Evolutionary conservation across 768 basidiomycete species (phyloP), one percentile per base, ranked within the genome.

Genomic region (Termitomyces sp.): DNA sequence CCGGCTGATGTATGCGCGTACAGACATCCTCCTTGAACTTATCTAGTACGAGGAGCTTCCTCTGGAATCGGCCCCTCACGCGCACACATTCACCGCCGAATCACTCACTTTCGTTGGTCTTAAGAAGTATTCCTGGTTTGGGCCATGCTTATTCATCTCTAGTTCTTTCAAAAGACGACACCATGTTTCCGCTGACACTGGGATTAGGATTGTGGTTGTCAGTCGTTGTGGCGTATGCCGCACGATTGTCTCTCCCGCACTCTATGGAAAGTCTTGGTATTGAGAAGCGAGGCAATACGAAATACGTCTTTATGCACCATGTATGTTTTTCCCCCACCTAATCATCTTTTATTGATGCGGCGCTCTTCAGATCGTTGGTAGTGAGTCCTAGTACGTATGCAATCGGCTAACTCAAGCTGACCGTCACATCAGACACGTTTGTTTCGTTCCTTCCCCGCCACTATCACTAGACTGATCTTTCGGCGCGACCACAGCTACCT

Each of bases 301-400:
- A 79, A 72, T 79, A 80, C 64, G 77, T 81, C 18, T 79, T 81
- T 59, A 80, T 81, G 77, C 79, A 82, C 57, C 75, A 78, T 69
- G 81, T 80, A 66, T 50, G 79, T 69, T 47, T 5, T 46, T 53
- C 8, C 18, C 32, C 10, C 28, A 54, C 20, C 9, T 47, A 30
- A 13, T 30, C 3, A 30, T 6, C 7, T 40, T 3, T 18, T 43
- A 18, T 18, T 54, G 14, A 54, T n/a, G 40, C n/a, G 10, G 12
- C n/a, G 28, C 12, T 40, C 40, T 33, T 9, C 5, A 80, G 79
- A 79, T 81, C 46, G 75, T 80, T 57, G 79, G 79, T 49, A 80
- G 78, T 81, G 60, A 60, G 79, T 73, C 35, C 38, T 33, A 23
- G 1, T 14, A 36, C 46, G 18, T 4, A n/a, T 44, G 18, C 53